Evolutionary conservation across 1,139 yeast species (phyloP).

Genomic region (Keqinozyma sinolaborantium): DNA sequence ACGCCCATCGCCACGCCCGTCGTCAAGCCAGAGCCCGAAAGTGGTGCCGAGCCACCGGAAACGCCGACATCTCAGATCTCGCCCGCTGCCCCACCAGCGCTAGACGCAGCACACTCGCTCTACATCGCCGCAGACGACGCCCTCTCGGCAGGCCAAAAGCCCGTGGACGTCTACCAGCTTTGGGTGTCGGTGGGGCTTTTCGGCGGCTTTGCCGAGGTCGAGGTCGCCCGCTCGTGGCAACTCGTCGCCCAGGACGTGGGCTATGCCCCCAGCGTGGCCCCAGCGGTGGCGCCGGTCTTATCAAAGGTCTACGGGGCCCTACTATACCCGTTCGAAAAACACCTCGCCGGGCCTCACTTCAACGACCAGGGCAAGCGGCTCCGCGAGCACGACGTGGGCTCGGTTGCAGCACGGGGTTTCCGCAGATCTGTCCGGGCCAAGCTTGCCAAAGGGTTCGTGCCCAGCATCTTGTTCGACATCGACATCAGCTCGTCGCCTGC

Average conservation of each 20-base stretch:
- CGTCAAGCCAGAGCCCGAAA: too few relatives aligned
- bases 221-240: constrained; percentile 57
- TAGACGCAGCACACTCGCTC: too few relatives aligned
- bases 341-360: not conserved
- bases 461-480: constrained; percentile 7
- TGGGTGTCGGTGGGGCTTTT: constrained; percentile 48
- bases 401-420: constrained; percentile 57
- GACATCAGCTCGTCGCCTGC: constrained; percentile 4
- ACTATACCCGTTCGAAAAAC: not conserved
- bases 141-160: too few relatives aligned
- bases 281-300: not conserved
- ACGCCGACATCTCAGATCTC: too few relatives aligned
- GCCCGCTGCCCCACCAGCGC: too few relatives aligned
- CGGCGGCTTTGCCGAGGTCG: constrained; percentile 59
- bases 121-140: too few relatives aligned
- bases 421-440: constrained; percentile 58
- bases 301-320: not conserved
- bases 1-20: too few relatives aligned
- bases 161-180: constrained; percentile 49
- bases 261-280: too few relatives aligned
- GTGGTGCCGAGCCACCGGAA: too few relatives aligned
- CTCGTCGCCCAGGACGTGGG: constrained; percentile 60
- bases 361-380: not conserved
- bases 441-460: constrained; percentile 2
- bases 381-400: constrained; percentile 25